Evolutionary conservation across 2,329 filamentous ascomycete genomes (phyloP).

Genomic region (Verticillium dahliae): DNA sequence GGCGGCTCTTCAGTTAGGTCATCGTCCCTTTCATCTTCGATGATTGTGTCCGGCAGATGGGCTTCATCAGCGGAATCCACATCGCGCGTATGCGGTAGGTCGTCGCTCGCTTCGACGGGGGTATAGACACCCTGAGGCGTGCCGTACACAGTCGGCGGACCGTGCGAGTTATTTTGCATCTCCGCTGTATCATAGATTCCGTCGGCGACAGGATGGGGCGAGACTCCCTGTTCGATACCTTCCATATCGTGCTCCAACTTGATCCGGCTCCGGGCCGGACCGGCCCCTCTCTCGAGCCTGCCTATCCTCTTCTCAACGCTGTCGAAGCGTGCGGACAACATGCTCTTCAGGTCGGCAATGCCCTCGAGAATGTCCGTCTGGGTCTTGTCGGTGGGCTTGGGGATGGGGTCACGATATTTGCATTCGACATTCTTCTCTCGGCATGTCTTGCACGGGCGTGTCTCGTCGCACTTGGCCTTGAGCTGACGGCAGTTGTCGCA

Average conservation of each 20-base stretch:
- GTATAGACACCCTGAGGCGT: constrained; percentile 2
- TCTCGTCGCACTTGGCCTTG: constrained; percentile 90
- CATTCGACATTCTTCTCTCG: constrained; percentile 79
- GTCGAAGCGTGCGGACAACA: constrained; percentile 7
- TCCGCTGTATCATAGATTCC: background rate
- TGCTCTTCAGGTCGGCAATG: constrained; percentile 26
- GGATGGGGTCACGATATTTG: constrained; percentile 84
- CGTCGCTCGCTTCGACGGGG: background rate
- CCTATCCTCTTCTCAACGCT: constrained; percentile 7
- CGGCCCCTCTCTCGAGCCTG: background rate
- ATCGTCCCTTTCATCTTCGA: constrained; percentile 32
- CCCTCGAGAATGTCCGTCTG: constrained; percentile 53
- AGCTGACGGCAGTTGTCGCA: constrained; percentile 84
- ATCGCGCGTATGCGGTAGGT: background rate
- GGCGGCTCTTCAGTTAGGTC: constrained; percentile 42
- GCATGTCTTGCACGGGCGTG: constrained; percentile 77
- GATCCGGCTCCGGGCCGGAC: constrained; percentile 1
- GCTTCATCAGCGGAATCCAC: constrained; percentile 1
- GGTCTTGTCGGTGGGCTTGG: constrained; percentile 68
- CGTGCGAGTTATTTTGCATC: background rate
- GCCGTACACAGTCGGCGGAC: background rate
- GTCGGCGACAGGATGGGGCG: background rate
- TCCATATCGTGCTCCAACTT: constrained; percentile 7
- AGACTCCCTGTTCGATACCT: background rate
- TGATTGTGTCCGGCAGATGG: constrained; percentile 20